A percentile compares a stretch with the other conserved stretches of the same genome.
phyloP scores from a whole-genome alignment of 1,284 basidiomycete species.

The Ceratobasidium sp. region DNA sequence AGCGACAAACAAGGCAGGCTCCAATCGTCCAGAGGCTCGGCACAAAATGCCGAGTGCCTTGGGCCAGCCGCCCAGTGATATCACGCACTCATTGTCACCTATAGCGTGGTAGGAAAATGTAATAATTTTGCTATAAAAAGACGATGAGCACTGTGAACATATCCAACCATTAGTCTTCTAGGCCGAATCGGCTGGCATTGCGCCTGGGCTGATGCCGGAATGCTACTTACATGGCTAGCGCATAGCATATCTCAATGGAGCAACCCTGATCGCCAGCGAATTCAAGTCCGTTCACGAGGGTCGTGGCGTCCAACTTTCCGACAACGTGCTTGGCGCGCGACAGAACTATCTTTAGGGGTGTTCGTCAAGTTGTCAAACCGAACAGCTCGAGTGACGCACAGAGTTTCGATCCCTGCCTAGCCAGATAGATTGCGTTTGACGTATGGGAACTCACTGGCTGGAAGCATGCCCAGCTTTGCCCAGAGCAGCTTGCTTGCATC shows the following conservation, averaged over 20 bases:
- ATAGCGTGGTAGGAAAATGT: background rate
- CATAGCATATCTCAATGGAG: background rate
- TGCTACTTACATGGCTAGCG: too few species aligned
- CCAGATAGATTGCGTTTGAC: background rate
- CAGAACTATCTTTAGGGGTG: slow-evolving; percentile 39
- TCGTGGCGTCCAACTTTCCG: slow-evolving; percentile 2
- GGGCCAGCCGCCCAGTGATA: background rate
- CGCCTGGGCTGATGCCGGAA: too few species aligned
- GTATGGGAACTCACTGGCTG: background rate
- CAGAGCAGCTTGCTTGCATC: background rate
- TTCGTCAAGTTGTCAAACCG: background rate
- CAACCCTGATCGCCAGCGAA: background rate
- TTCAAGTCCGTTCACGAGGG: background rate
- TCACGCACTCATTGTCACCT: slow-evolving; percentile 2
- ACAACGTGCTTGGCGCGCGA: background rate
- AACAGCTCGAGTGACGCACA: background rate
- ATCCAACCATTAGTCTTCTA: background rate
- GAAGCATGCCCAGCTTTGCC: background rate
- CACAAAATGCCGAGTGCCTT: slow-evolving; percentile 19
- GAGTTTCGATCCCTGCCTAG: slow-evolving; percentile 22
- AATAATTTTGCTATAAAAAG: slow-evolving; percentile 13
- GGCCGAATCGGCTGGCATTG: too few species aligned
- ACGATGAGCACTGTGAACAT: background rate
- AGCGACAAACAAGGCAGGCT: slow-evolving; percentile 24
- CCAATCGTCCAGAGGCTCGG: slow-evolving; percentile 33